Evolutionary conservation across 352 stramenopile species (phyloP).

Genomic region (Phytophthora nicotianae): DNA sequence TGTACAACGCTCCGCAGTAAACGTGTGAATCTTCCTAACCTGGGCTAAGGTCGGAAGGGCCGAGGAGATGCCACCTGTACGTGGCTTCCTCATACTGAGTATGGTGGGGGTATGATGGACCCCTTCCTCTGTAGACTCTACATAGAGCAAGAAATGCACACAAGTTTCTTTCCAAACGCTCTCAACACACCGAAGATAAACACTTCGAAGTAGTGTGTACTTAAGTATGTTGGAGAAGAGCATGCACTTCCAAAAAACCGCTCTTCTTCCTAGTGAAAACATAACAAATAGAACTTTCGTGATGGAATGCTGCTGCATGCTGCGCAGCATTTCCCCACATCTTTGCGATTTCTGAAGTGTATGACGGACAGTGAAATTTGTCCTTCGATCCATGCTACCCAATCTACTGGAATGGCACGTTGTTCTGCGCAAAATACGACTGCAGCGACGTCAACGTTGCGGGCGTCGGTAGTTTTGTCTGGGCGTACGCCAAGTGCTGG

Average conservation of each 20-base stretch:
- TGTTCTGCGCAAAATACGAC: constrained; percentile 71
- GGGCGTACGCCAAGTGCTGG: constrained; percentile 58
- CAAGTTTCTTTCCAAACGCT: constrained; percentile 32
- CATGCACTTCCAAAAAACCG: constrained; percentile 5
- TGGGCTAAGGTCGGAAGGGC: constrained; percentile 13
- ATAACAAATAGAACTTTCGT: constrained; percentile 33
- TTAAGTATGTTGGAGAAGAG: constrained; percentile 8
- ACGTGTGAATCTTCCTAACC: constrained; percentile 5
- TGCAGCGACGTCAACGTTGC: constrained; percentile 45
- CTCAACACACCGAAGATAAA: constrained; percentile 9
- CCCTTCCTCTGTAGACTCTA: constrained; percentile 35
- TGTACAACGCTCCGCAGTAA: constrained; percentile 90
- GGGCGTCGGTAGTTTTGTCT: constrained; percentile 45
- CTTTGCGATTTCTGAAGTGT: constrained; percentile 14
- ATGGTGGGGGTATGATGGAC: constrained; percentile 11
- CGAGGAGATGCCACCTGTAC: constrained; percentile 17
- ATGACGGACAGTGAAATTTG: constrained; percentile 18
- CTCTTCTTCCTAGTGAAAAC: constrained; percentile 18
- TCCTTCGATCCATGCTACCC: constrained; percentile 20
- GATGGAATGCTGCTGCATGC: constrained; percentile 25
- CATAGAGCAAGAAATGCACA: constrained; percentile 49
- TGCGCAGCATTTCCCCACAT: constrained; percentile 15
- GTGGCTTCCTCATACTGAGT: constrained; percentile 26
- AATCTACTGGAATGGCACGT: constrained; percentile 68
- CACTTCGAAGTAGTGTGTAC: neutral